These are phyloP conservation scores for Colletotrichum tabaci DNA, from an alignment of 2,329 filamentous ascomycete genomes.

Conservation along the genomic window DNA sequence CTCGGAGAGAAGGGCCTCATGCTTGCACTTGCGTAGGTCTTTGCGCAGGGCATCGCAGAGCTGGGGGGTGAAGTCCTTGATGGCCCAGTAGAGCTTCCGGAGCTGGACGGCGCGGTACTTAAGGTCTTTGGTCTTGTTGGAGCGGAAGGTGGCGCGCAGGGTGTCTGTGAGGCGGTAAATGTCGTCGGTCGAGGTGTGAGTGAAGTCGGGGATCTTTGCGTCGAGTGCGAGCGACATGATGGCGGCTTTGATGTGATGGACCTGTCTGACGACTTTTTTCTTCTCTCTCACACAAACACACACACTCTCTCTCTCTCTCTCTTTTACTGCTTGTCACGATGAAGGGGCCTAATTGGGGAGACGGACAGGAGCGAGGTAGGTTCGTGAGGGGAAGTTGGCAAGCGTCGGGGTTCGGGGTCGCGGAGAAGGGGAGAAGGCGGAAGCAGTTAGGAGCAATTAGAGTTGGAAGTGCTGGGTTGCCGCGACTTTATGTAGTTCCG, in stretches of 20 bases:
- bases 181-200: constrained; percentile 74
- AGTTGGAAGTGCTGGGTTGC: constrained; percentile 32
- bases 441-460: not conserved
- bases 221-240: constrained; percentile 56
- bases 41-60: constrained; percentile 81
- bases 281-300: no score
- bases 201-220: constrained; percentile 63
- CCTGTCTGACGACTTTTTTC: constrained; percentile 8
- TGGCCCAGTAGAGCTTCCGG: constrained; percentile 93
- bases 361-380: constrained; percentile 14
- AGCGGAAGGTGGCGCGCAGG: constrained; percentile 78
- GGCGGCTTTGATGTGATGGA: not conserved
- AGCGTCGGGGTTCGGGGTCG: constrained; percentile 29
- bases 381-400: constrained; percentile 39
- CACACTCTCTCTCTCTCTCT: no score
- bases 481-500: constrained; percentile 35
- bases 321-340: constrained; percentile 10
- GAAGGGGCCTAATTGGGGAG: not conserved
- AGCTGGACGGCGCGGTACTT: constrained; percentile 89
- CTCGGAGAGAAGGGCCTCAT: constrained; percentile 83
- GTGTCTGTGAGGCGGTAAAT: constrained; percentile 75
- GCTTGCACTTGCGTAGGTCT: constrained; percentile 84
- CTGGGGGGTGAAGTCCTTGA: constrained; percentile 82
- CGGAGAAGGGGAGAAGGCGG: not conserved
- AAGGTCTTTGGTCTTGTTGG: constrained; percentile 86